Base-by-base conservation (phyloP, 768 basidiomycete genomes). In the Suillus sp. region DNA sequence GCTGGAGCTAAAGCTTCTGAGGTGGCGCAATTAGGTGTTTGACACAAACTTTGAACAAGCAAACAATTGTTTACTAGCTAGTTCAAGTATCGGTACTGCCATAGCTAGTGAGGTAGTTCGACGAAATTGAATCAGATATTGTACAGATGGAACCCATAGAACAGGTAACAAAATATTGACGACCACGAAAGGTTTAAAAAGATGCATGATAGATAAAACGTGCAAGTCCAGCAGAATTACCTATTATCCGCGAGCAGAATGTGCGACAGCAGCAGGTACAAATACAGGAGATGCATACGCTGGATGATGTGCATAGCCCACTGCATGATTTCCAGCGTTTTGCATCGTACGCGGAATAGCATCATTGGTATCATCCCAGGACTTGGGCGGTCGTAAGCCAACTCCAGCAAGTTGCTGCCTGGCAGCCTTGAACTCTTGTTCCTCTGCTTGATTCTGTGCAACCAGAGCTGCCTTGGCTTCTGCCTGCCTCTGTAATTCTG, bases 401-500 rank as follows among this genome's bases (percentile, higher is more conserved):
- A 93, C 85, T 67, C 83, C 81, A 2, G 86, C 89, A 53, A 93
- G 87, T 73, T 90, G 88, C 77, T 89, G 87, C 14, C 92, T 84
- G 47, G 91, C 92, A 42, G 88, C 87, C 72, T 85, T 89, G 78
- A 93, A 93, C 71, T 93, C 92, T 65, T 83, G 78, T 71, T 93
- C 92, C 73, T 93, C 92, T 51, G 86, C 84, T 68, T 90, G 87
- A 64, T 84, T 90, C 77, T 92, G 89, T n/a, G 90, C 92, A 18
- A 91, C 76, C 48, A 91, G 73, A 6, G 88, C 90, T 4, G 92
- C 92, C 65, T 85, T 86, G 25, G 86, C 86, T 70, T 94, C 93
- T 5, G 92, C 92, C 75, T 94, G 92, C 64, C 91, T 81, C 75
- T 95, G 92, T 61, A 95, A 75, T 72, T 95, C 92, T 32, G 87